Evolutionary conservation across 2,329 filamentous ascomycete genomes (phyloP).

Genomic region (Chaetomiaceae sp.): DNA sequence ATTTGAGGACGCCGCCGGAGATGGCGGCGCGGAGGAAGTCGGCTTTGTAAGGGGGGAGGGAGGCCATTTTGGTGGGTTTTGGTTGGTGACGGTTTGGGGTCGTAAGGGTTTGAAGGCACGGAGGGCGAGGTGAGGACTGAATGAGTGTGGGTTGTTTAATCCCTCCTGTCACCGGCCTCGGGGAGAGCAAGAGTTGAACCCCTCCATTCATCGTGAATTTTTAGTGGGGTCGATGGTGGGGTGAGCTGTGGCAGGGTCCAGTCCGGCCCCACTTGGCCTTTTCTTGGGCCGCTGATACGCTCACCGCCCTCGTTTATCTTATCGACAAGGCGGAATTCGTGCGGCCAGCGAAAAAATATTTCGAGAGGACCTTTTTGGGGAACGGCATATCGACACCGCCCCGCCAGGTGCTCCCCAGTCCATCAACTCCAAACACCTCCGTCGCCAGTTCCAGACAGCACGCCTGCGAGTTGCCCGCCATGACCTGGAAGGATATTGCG

Average conservation of each 20-base stretch:
- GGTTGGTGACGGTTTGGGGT: not conserved
- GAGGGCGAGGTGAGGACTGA: not conserved
- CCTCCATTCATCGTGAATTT: slow-evolving; percentile 19
- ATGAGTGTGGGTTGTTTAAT: not conserved
- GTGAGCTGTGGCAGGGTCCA: not conserved
- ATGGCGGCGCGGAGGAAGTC: slow-evolving; percentile 68
- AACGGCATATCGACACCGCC: slow-evolving; percentile 23
- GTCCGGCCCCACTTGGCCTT: slow-evolving; percentile 4
- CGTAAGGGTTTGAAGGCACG: too few relatives aligned
- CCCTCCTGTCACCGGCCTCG: not conserved
- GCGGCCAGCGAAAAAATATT: slow-evolving; percentile 27
- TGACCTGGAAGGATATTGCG: slow-evolving; percentile 31
- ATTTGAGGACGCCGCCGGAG: slow-evolving; percentile 66
- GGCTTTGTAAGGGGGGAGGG: slow-evolving; percentile 62
- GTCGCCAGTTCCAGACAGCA: slow-evolving; percentile 16
- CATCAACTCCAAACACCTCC: slow-evolving; percentile 10
- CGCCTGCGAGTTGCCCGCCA: slow-evolving; percentile 20
- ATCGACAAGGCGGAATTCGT: slow-evolving; percentile 20
- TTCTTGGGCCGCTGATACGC: too few relatives aligned
- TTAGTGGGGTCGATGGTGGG: slow-evolving; percentile 10
- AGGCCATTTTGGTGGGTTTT: slow-evolving; percentile 35
- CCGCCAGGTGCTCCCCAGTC: slow-evolving; percentile 17
- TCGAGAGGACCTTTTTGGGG: slow-evolving; percentile 14
- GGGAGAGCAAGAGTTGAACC: not conserved
- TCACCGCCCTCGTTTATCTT: slow-evolving; percentile 26